Conservation (phyloP, 495 filamentous ascomycete genomes). For the Neurospora sp. region DNA sequence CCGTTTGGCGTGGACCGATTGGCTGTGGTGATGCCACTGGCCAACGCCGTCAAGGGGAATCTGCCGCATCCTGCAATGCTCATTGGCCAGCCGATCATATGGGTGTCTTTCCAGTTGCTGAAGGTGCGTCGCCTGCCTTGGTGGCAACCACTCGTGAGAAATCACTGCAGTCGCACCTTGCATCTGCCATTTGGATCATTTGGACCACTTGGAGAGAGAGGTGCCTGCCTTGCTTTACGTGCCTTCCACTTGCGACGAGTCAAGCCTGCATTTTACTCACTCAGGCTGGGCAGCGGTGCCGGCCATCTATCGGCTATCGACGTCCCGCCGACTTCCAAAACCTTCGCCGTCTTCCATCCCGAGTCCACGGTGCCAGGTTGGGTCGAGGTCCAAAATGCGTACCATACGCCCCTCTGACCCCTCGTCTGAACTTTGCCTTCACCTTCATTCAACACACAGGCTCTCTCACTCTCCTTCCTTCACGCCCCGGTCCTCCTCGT, state of each 20-base stretch:
- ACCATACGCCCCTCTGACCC: neutral
- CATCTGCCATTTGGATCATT: neutral
- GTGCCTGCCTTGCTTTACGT: neutral
- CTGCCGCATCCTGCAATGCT: neutral
- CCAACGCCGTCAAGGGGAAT: constrained; percentile 1
- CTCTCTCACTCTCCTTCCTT: neutral
- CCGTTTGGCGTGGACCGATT: neutral
- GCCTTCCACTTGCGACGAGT: neutral
- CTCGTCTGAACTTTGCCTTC: neutral
- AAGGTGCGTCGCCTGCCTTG: neutral
- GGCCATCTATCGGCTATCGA: neutral
- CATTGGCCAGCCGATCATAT: constrained; percentile 1
- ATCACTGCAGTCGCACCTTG: neutral
- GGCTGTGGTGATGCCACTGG: neutral
- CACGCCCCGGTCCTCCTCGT: neutral
- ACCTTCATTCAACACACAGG: neutral
- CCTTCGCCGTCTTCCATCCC: neutral
- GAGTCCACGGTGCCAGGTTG: neutral
- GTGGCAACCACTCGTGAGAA: neutral
- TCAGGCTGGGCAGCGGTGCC: neutral
- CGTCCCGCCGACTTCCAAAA: neutral
- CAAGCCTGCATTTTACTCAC: neutral
- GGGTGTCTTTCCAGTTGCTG: neutral
- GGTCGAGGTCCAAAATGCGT: neutral
- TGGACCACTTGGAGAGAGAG: neutral